Base-by-base conservation (phyloP, 2,329 filamentous ascomycete species). In the Hypocreales sp. region DNA sequence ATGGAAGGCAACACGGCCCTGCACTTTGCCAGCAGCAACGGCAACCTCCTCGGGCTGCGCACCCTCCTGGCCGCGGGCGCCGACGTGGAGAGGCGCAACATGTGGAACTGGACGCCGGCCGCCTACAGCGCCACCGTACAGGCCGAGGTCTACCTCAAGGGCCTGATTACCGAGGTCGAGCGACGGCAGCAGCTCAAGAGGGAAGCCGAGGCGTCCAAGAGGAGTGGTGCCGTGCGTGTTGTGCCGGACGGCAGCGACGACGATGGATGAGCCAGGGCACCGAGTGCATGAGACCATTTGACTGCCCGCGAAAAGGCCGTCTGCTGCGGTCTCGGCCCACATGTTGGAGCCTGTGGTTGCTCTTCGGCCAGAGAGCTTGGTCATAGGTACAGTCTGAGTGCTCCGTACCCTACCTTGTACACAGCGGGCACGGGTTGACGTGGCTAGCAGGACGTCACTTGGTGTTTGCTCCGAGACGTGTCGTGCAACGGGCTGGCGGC, bases 11-110 rank as follows among this genome's bases (percentile, higher is more conserved):
- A 92, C 46, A 92, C 82, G 3, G 79, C 82, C 1, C 59, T 92
- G 23, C 83, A 92, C 53, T 84, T 90, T 54, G 84, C 84, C 9
- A 82, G 74, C 42, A 78, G 78, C 24, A 80, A 80, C 41, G 83
- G 83, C 2, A 79, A 87, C 39, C 51, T 92, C 24, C 71, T 84
- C 29, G 78, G 81, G 1, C 55, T 92, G 29, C 64, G 83, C 23
- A 78, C 83, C 20, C 58, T 92, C 28, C 61, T 92, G 9, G 73
- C 78, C 4, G 80, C 79, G 1, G 83, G 83, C 8, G 81, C 83
- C 1, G 76, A 84, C 39, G 69, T 79, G 0, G 63, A 77, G 29
- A 70, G 69, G 30, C 64, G 64, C 38, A 92, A 92, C 45, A 57
- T 72, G 3, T 82, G 76, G 60, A 76, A 71, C 44, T 92, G 83